Conservation (phyloP, 495 filamentous ascomycete genomes). For the Stereocaulon alpinum region DNA sequence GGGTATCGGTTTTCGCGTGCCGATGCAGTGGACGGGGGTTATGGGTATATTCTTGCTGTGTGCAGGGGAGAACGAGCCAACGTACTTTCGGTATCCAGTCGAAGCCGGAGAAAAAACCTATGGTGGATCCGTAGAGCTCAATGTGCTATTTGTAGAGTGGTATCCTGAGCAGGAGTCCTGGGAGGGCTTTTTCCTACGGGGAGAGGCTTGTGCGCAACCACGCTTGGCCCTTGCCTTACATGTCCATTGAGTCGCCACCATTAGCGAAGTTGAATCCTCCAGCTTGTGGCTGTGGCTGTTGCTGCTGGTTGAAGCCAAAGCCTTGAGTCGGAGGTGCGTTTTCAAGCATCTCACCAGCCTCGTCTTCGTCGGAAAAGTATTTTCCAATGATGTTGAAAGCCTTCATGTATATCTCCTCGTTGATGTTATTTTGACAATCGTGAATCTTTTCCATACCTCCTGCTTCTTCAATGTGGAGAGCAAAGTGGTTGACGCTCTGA, state of each 20-base stretch:
- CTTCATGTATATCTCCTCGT: conserved; percentile 99
- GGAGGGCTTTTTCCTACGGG: neutral
- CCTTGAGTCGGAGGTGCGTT: conserved; percentile 54
- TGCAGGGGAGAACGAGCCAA: neutral
- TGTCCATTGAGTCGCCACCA: conserved; percentile 93
- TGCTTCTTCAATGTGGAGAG: conserved; percentile 96
- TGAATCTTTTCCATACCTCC: conserved; percentile 99
- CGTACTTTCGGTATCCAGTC: conserved; percentile 10
- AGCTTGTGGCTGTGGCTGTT: conserved; percentile 61
- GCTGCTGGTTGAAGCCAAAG: conserved; percentile 76
- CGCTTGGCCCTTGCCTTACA: conserved; percentile 50
- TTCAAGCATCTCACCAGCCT: conserved; percentile 64
- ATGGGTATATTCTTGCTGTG: neutral
- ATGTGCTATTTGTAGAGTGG: neutral
- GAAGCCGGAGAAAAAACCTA: neutral
- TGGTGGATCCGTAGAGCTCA: conserved; percentile 1
- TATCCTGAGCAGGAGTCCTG: neutral
- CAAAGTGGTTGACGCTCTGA: conserved; percentile 86
- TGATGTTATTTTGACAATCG: conserved; percentile 99
- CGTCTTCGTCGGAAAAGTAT: conserved; percentile 99
- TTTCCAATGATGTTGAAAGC: conserved; percentile 99
- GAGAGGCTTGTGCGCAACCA: neutral
- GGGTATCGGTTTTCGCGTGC: conserved; percentile 5
- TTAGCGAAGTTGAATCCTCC: conserved; percentile 89
- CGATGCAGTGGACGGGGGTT: conserved; percentile 3